Evolutionary conservation across 1,139 yeast species (phyloP).

Genomic region (Arxiozyma telluris): DNA sequence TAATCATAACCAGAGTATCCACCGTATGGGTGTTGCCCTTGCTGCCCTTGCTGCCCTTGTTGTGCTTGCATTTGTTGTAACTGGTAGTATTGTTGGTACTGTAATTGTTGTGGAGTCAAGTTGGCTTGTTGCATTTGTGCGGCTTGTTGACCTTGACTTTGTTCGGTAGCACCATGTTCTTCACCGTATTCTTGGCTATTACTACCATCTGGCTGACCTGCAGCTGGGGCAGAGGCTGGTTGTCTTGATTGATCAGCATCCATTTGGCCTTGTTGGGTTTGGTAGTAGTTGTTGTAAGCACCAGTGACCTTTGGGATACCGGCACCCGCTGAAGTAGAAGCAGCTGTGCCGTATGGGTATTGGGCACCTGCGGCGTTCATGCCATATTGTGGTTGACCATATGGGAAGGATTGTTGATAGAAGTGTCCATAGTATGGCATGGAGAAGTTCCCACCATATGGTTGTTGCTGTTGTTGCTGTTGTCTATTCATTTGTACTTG

Average conservation of each 20-base stretch:
- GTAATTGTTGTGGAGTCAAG: slow-evolving; percentile 26
- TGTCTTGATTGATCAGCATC: slow-evolving; percentile 14
- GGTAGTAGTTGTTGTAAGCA: slow-evolving; percentile 23
- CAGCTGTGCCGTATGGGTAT: slow-evolving; percentile 21
- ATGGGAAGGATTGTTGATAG: slow-evolving; percentile 30
- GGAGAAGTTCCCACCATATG: slow-evolving; percentile 21
- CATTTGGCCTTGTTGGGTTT: slow-evolving; percentile 20
- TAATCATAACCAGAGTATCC: slow-evolving; percentile 29
- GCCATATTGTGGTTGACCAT: slow-evolving; percentile 29
- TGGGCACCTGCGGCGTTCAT: slow-evolving; percentile 21
- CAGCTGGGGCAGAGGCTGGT: slow-evolving; percentile 6
- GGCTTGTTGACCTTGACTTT: slow-evolving; percentile 1
- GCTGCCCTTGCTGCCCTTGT: slow-evolving; percentile 12
- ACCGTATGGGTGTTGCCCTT: slow-evolving; percentile 20
- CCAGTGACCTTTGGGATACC: slow-evolving; percentile 16
- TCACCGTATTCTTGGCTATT: slow-evolving; percentile 13
- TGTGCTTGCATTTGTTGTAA: slow-evolving; percentile 15
- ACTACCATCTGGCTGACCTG: slow-evolving; percentile 8
- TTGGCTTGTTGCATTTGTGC: slow-evolving; percentile 12
- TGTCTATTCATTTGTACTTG: slow-evolving; percentile 4
- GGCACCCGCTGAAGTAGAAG: slow-evolving; percentile 3
- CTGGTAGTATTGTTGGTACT: slow-evolving; percentile 31
- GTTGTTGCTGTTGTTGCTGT: slow-evolving; percentile 16
- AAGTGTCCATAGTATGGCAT: slow-evolving; percentile 27
- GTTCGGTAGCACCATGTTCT: slow-evolving; percentile 14